Evolutionary conservation across 371 early-diverging fungal genomes (phyloP).

Genomic region (Mortierella sp.): DNA sequence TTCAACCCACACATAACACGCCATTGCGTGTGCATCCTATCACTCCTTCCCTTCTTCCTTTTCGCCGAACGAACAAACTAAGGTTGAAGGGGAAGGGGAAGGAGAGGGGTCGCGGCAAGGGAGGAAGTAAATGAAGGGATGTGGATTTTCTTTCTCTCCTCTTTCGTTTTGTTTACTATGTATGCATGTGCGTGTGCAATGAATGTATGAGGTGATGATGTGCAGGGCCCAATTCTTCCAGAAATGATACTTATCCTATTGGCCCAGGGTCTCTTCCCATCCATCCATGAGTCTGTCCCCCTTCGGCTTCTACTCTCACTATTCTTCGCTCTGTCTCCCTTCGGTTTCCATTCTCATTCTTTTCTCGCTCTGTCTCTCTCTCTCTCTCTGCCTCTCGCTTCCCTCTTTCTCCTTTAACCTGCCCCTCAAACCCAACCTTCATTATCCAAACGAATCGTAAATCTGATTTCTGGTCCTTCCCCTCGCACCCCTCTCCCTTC

Average conservation of each 20-base stretch:
- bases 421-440: neutral
- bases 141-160: neutral
- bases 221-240: neutral
- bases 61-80: neutral
- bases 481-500: too few species aligned
- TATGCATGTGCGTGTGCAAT: neutral
- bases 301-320: neutral
- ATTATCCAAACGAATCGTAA: neutral
- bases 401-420: neutral
- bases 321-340: too few species aligned
- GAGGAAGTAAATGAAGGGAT: neutral
- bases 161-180: neutral
- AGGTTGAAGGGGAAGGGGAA: neutral
- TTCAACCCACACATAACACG: neutral
- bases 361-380: neutral
- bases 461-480: neutral
- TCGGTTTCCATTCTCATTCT: too few species aligned
- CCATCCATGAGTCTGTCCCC: too few species aligned
- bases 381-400: neutral
- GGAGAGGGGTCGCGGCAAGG: neutral
- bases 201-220: neutral
- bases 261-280: too few species aligned
- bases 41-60: neutral
- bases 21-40: neutral
- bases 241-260: neutral